Conservation (phyloP, 345 rosid genomes). For the Citrus cavaleriei region DNA sequence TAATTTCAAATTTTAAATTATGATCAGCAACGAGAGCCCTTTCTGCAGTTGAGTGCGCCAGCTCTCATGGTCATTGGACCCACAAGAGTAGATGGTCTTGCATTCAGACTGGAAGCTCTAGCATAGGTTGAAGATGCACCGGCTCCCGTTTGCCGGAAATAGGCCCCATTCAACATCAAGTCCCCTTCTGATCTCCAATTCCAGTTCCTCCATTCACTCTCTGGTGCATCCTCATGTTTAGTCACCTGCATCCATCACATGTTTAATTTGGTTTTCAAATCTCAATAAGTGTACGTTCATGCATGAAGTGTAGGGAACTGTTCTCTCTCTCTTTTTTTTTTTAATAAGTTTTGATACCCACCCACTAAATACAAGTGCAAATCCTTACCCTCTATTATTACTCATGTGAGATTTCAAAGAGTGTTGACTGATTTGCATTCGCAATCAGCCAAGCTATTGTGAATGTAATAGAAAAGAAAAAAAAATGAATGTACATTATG, state of each 20-base stretch:
- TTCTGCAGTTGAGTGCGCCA: slow-evolving; percentile 55
- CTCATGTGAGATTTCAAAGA: too few relatives aligned
- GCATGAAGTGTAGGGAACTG: background rate
- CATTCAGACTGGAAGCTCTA: slow-evolving; percentile 70
- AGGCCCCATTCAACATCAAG: slow-evolving; percentile 67
- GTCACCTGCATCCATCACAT: slow-evolving; percentile 43
- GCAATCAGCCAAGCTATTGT: too few relatives aligned
- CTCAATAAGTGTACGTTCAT: background rate
- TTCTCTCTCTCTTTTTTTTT: too few relatives aligned
- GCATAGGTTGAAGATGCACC: slow-evolving; percentile 53
- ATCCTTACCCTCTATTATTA: too few relatives aligned
- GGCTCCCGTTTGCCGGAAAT: slow-evolving; percentile 51
- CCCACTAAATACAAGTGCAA: too few relatives aligned
- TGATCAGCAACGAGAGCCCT: slow-evolving; percentile 53
- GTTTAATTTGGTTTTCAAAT: background rate
- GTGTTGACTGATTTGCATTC: too few relatives aligned
- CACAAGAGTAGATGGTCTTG: slow-evolving; percentile 66
- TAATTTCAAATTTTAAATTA: too few relatives aligned
- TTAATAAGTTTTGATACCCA: too few relatives aligned
- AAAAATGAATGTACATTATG: too few relatives aligned
- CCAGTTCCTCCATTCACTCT: slow-evolving; percentile 62
- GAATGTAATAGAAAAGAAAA: too few relatives aligned
- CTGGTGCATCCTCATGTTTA: slow-evolving; percentile 67
- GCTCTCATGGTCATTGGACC: slow-evolving; percentile 55
- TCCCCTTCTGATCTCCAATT: slow-evolving; percentile 83